Evolutionary conservation across 2,329 filamentous ascomycete genomes (phyloP).

Genomic region (Plenodomus tracheiphilus): DNA sequence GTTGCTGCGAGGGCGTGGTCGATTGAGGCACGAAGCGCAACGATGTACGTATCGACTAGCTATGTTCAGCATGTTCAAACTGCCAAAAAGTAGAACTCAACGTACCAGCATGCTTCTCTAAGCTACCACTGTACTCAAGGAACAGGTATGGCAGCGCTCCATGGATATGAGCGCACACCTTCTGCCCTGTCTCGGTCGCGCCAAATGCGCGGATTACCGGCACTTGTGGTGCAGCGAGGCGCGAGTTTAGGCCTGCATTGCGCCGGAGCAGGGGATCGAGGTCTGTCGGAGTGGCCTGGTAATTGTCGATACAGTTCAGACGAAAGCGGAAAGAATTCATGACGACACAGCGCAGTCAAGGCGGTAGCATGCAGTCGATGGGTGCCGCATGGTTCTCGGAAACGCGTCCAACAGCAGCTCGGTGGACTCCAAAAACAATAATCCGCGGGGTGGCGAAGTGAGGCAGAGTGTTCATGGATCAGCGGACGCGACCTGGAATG

Average conservation of each 20-base stretch:
- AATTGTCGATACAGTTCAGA: conserved; percentile 94
- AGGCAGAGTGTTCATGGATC: conserved; percentile 3
- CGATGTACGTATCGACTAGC: conserved; percentile 74
- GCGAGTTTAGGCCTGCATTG: conserved; percentile 59
- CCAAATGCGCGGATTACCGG: conserved; percentile 91
- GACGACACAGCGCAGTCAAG: conserved; percentile 17
- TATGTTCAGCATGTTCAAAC: conserved; percentile 12
- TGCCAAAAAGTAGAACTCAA: background rate
- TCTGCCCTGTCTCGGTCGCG: conserved; percentile 90
- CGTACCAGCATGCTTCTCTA: conserved; percentile 70
- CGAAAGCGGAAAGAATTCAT: conserved; percentile 86
- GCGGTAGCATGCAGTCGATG: background rate
- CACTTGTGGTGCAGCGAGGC: conserved; percentile 69
- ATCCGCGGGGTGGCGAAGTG: background rate
- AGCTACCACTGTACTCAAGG: conserved; percentile 75
- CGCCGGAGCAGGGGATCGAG: conserved; percentile 80
- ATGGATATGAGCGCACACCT: conserved; percentile 93
- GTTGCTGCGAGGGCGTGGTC: conserved; percentile 87
- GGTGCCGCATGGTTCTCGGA: conserved; percentile 17
- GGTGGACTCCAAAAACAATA: background rate
- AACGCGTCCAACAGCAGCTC: conserved; percentile 3
- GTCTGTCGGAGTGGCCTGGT: conserved; percentile 76
- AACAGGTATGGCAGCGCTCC: conserved; percentile 97
- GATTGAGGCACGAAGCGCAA: conserved; percentile 79
- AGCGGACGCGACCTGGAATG: conserved; percentile 26